Base-by-base conservation (phyloP, 306 rosid species). In the Dalbergia oliveri region DNA sequence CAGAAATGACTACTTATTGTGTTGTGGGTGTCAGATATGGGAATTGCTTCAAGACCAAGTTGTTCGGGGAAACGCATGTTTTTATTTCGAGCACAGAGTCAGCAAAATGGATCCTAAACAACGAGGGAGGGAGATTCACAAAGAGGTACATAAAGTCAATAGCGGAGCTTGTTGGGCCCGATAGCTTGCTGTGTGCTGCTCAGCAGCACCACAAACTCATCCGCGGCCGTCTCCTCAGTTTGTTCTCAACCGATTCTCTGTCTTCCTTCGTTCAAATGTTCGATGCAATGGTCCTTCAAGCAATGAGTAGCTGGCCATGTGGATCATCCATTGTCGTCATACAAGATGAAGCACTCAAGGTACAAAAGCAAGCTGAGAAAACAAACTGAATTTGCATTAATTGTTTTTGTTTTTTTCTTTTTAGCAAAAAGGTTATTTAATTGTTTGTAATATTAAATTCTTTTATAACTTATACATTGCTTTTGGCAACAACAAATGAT, bases 11-110 rank as follows among this genome's bases (percentile, higher is more conserved):
- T 26, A 26, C 3, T 2, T 1, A 26, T 26, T 26, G 31, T 26
- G 3, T 41, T 14, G 14, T 15, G 13, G 33, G 41, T 37, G 69
- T 26, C 75, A 94, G 97, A 71, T 91, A 88, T n/a, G 99, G 98
- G 12, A 71, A 78, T 34, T 92, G 98, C 62, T 93, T 95, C 84
- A 84, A 81, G 88, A 93, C 99, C 5, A 85, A 87, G 66, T 53
- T 95, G 41, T 95, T 93, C 45, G 90, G 97, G 15, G 90, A 84
- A 47, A 95, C 94, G 0, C 91, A 89, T 19, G 97, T 91, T 9
- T 95, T 93, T 51, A 82, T 90, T 2, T 93, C 98, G 8, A 87
- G 88, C 75, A 87, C 74, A 2, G 89, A 87, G 3, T 88, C 97
- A 2, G 98, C 91, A 3, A 95, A 83, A 80, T 69, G 62, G 57